A percentile compares a stretch with the other conserved stretches of the same genome.
Evolutionary conservation across 345 rosid species (phyloP).

Genomic region (Melaleuca alternifolia): DNA sequence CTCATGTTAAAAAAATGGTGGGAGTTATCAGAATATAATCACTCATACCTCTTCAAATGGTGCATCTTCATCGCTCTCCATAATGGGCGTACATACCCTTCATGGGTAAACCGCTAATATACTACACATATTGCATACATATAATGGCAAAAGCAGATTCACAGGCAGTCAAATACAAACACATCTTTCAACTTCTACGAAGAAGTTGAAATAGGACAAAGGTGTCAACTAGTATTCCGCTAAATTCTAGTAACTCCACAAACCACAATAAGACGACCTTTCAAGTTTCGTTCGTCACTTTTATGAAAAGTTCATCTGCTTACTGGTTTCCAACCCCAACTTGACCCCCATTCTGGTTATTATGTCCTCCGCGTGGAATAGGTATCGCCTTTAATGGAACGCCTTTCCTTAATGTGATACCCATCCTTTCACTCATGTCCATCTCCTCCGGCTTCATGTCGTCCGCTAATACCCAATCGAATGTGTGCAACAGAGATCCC

Average conservation of each 20-base stretch:
- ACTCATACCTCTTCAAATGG: no score
- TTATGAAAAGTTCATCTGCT: background rate
- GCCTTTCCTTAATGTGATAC: slow-evolving; percentile 51
- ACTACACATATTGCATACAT: background rate
- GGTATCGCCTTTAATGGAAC: slow-evolving; percentile 57
- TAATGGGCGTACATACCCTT: no score
- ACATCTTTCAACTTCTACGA: background rate
- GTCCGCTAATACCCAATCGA: slow-evolving; percentile 48
- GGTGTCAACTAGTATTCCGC: background rate
- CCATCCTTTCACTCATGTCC: slow-evolving; percentile 65
- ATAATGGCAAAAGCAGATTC: background rate
- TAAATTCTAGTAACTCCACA: background rate
- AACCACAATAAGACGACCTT: background rate
- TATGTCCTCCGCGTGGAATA: slow-evolving; percentile 5
- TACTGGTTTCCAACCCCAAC: background rate
- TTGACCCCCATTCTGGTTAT: background rate
- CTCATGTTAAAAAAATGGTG: no score
- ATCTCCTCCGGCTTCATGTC: slow-evolving; percentile 33
- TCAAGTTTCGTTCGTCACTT: background rate
- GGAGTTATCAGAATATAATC: no score
- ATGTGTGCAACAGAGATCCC: slow-evolving; percentile 48
- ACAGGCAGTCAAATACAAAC: background rate
- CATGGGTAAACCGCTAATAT: no score
- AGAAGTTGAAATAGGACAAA: background rate
- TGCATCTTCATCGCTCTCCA: no score